Conservation (phyloP, 768 basidiomycete genomes). For the Fistulinella prunicolor region DNA sequence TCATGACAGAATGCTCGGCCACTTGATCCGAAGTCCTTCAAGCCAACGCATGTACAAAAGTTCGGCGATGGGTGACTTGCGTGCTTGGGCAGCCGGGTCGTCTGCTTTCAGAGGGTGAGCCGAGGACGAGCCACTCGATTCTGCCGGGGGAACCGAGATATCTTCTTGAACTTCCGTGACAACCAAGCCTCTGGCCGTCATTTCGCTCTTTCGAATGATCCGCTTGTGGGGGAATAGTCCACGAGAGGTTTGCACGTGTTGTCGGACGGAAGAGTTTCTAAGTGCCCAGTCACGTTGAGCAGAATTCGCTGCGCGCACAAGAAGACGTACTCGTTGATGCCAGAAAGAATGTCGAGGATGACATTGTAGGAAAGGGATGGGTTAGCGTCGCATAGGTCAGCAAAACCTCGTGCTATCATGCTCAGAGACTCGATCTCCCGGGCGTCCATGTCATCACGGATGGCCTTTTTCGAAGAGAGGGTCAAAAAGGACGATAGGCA, state of each 20-base stretch:
- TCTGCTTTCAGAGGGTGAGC: conserved; percentile 32
- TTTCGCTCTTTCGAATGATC: conserved; percentile 75
- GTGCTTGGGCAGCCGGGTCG: conserved; percentile 42
- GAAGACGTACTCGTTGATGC: conserved; percentile 81
- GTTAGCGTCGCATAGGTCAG: conserved; percentile 79
- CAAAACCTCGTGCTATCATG: conserved; percentile 87
- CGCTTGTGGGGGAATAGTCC: conserved; percentile 79
- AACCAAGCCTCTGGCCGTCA: conserved; percentile 80
- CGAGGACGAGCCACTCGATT: conserved; percentile 28
- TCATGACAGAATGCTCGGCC: conserved; percentile 65
- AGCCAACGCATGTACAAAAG: conserved; percentile 97
- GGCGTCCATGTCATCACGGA: conserved; percentile 82
- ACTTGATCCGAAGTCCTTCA: conserved; percentile 86
- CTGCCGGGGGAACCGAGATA: conserved; percentile 48
- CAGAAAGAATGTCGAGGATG: conserved; percentile 84
- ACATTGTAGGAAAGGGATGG: conserved; percentile 84
- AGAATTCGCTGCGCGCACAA: neutral
- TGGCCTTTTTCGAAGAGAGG: conserved; percentile 44
- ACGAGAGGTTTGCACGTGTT: conserved; percentile 79
- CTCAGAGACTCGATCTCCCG: conserved; percentile 84
- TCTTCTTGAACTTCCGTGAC: conserved; percentile 83
- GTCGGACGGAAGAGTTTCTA: conserved; percentile 76
- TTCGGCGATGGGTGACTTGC: conserved; percentile 90
- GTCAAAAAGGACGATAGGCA: conserved; percentile 1
- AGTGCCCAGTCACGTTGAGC: conserved; percentile 4